A percentile compares a stretch with the other conserved stretches of the same genome.
These are phyloP conservation scores for Penicillium glabrum DNA, from an alignment of 2,329 filamentous ascomycete species.

Conservation along the genomic window DNA sequence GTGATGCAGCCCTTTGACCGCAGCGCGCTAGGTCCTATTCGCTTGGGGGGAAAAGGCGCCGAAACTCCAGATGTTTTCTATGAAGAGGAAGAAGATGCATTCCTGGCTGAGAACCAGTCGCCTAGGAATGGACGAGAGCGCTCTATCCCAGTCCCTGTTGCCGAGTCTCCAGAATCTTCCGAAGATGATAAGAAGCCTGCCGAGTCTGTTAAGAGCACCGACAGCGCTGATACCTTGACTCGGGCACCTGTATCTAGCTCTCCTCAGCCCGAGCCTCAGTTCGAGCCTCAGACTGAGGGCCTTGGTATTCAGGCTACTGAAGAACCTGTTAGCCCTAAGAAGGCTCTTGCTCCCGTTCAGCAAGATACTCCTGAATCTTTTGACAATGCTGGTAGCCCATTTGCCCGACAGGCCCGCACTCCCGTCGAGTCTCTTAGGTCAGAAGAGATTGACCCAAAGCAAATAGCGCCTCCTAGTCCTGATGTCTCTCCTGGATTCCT, in stretches of 20 bases:
- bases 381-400: constrained; percentile 22
- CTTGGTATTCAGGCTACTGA: constrained; percentile 30
- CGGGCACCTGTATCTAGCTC: constrained; percentile 10
- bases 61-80: constrained; percentile 50
- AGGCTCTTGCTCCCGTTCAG: neutral
- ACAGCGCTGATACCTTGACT: constrained; percentile 29
- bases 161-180: neutral
- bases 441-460: constrained; percentile 28
- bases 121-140: constrained; percentile 17
- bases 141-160: constrained; percentile 6
- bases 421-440: constrained; percentile 31
- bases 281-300: constrained; percentile 17
- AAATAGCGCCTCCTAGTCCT: constrained; percentile 30
- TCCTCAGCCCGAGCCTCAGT: constrained; percentile 4
- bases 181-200: constrained; percentile 23
- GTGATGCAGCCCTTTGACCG: constrained; percentile 51
- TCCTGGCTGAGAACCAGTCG: constrained; percentile 42
- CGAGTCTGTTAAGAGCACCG: constrained; percentile 18
- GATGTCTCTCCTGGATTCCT: constrained; percentile 38
- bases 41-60: constrained; percentile 39
- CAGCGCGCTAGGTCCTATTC: constrained; percentile 36
- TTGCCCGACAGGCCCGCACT: constrained; percentile 21
- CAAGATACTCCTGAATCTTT: constrained; percentile 12
- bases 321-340: neutral
- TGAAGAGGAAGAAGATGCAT: constrained; percentile 52